A percentile compares a stretch with the other conserved stretches of the same genome.
Evolutionary conservation across 1,284 basidiomycete genomes (phyloP).

Genomic region (Vanrija humicola): DNA sequence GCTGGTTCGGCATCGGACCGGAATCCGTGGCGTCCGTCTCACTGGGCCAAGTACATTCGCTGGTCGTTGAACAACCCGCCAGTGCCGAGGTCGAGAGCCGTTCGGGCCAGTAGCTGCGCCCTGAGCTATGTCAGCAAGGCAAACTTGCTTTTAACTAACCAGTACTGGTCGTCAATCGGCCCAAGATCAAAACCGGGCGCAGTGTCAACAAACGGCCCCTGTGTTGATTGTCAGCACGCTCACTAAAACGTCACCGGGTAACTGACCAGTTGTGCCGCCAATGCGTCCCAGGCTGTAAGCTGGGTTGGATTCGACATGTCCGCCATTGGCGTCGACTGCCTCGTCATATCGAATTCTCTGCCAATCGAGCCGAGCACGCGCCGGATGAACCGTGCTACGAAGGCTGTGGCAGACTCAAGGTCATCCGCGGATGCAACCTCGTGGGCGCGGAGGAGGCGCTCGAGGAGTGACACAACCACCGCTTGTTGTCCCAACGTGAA

Average conservation of each 20-base stretch:
- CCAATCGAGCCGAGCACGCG: conserved; percentile 22
- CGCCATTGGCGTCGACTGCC: not conserved
- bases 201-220: not conserved
- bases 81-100: too few species aligned
- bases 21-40: too few species aligned
- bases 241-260: too few species aligned
- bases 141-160: not conserved
- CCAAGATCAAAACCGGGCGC: not conserved
- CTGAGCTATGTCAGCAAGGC: too few species aligned
- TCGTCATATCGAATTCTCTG: conserved; percentile 5
- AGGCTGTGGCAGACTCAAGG: conserved; percentile 19
- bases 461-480: conserved; percentile 21
- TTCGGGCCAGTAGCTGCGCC: too few species aligned
- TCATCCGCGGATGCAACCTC: conserved; percentile 11
- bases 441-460: conserved; percentile 19
- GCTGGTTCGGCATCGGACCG: too few species aligned
- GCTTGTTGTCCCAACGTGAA: conserved; percentile 15
- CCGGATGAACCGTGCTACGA: conserved; percentile 24
- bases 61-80: too few species aligned
- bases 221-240: not conserved
- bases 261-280: too few species aligned
- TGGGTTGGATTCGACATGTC: too few species aligned
- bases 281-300: too few species aligned
- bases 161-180: not conserved
- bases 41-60: too few species aligned